Conservation (phyloP, 2,329 filamentous ascomycete genomes). For the Epicoccum nigrum region DNA sequence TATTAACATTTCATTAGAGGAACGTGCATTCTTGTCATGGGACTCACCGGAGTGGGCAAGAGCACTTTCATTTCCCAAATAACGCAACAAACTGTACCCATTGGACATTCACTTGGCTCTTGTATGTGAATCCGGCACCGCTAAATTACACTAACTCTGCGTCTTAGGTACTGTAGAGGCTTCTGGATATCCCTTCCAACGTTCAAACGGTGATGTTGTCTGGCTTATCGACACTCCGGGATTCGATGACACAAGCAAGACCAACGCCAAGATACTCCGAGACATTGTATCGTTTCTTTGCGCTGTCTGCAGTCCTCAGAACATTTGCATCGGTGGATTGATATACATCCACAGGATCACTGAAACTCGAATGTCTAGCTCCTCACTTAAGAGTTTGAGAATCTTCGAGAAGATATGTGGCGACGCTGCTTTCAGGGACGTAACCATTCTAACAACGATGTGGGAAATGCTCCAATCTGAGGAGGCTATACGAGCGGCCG, state of each 20-base stretch:
- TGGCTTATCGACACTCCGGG: slow-evolving; percentile 56
- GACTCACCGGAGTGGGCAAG: slow-evolving; percentile 52
- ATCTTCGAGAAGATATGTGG: slow-evolving; percentile 56
- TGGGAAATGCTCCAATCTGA: slow-evolving; percentile 38
- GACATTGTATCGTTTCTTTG: slow-evolving; percentile 50
- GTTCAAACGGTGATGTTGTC: not conserved
- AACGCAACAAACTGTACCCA: slow-evolving; percentile 19
- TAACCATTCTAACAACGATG: slow-evolving; percentile 53
- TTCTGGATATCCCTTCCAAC: not conserved
- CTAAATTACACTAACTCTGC: not conserved
- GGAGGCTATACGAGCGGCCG: not conserved
- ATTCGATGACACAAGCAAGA: slow-evolving; percentile 54
- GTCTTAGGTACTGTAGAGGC: not conserved
- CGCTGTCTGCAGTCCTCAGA: slow-evolving; percentile 39
- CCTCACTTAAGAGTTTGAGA: slow-evolving; percentile 49
- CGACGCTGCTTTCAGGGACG: slow-evolving; percentile 47
- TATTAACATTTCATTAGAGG: too few species aligned
- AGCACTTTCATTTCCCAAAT: slow-evolving; percentile 44
- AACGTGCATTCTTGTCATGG: slow-evolving; percentile 42
- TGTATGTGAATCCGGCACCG: not conserved
- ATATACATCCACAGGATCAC: slow-evolving; percentile 57
- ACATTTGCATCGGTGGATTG: slow-evolving; percentile 48
- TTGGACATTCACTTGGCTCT: slow-evolving; percentile 23
- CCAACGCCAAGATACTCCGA: slow-evolving; percentile 51
- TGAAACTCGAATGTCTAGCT: slow-evolving; percentile 50